Evolutionary conservation across 2,329 filamentous ascomycete species (phyloP), one percentile per base, ranked within the genome.

Genomic region (Arachnomyces sp.): DNA sequence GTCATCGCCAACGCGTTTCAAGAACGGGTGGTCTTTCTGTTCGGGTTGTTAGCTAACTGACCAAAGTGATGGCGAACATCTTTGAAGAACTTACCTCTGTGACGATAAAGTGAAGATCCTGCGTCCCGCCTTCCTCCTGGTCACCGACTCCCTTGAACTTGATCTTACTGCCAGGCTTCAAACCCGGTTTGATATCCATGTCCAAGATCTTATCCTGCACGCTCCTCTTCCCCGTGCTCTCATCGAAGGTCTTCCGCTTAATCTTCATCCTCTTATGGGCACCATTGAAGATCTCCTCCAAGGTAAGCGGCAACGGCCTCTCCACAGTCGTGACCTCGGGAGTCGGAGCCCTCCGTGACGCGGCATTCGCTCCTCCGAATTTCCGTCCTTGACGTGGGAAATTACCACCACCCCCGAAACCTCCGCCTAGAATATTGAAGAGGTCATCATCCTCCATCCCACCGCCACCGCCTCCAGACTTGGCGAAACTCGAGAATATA

Each of bases 81-180:
- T 12, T 20, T 4, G 30, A 36, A 14, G 8, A 29, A 58, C 81
- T 71, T 77, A 89, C 87, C 82, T 95, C 90, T 64, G 88, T 83
- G 15, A 98, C 77, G 43, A 98, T 82, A 55, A 98, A 94, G 61
- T 95, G 89, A 38, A 98, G 66, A 64, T 98, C 92, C 63, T 98
- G 92, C 43, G 88, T 85, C 11, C 90, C 90, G 31, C 92, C 92
- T 58, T 96, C 92, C 46, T 94, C 88, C 61, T 96, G 89, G 63
- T 98, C 92, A 8, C 92, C 92, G n/a, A 98, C 89, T 31, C 90
- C 88, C 57, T 84, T 85, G 60, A 94, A 98, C 67, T 95, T 95
- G 65, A 98, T 94, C 73, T 96, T 98, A 57, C 86, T 94, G 20
- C 92, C 92, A 53, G 93, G 89, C 68, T 96, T 95, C 64, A 96